A percentile compares a stretch with the other conserved stretches of the same genome.
Evolutionary conservation across 805 yeast genomes (phyloP).

Genomic region (Aciculoconidium aculeatum): DNA sequence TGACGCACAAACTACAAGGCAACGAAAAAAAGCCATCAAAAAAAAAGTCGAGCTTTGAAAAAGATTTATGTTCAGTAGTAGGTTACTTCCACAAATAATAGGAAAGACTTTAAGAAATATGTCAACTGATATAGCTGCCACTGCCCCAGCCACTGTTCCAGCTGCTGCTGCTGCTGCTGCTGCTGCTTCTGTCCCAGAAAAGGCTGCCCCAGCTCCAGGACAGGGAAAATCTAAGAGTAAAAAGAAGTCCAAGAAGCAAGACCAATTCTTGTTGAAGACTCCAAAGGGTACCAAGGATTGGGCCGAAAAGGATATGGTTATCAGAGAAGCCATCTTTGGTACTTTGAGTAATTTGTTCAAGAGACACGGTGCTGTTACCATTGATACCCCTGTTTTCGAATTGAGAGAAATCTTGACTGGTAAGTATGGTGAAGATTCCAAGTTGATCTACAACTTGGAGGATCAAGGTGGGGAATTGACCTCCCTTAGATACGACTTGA

Average conservation of each 20-base stretch:
- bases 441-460: constrained; percentile 89
- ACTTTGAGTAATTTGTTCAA: constrained; percentile 72
- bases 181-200: constrained; percentile 12
- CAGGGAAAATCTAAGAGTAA: constrained; percentile 10
- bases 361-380: constrained; percentile 96
- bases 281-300: constrained; percentile 98
- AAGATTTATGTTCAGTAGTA: constrained; percentile 5
- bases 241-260: constrained; percentile 37
- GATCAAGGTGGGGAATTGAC: constrained; percentile 99
- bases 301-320: constrained; percentile 97
- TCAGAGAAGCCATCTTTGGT: constrained; percentile 80
- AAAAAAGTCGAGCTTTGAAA: background rate
- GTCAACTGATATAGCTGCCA: constrained; percentile 11
- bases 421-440: constrained; percentile 97
- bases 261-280: constrained; percentile 77
- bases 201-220: constrained; percentile 5
- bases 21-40: too few relatives aligned
- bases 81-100: constrained; percentile 4
- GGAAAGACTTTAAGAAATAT: constrained; percentile 9
- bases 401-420: constrained; percentile 92
- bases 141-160: constrained; percentile 4
- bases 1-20: too few relatives aligned
- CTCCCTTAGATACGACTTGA: constrained; percentile 90
- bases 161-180: constrained; percentile 8
- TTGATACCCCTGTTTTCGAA: constrained; percentile 98